Evolutionary conservation across 441 rosid species (phyloP).

Genomic region (Rhodomyrtus psidioides): DNA sequence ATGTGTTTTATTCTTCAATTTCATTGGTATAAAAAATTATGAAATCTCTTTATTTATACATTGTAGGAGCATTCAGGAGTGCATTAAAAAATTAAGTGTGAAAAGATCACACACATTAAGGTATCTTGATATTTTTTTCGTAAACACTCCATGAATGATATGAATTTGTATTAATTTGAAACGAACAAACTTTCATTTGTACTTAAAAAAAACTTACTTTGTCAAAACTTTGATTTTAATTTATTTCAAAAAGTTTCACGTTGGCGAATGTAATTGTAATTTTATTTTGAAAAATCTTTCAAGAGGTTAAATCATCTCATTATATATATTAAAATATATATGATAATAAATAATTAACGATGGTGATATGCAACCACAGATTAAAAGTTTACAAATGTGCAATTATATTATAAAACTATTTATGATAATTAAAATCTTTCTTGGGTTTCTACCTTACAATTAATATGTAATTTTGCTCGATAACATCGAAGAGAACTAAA

Average conservation of each 20-base stretch:
- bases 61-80: neutral
- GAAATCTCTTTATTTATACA: neutral
- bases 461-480: neutral
- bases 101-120: neutral
- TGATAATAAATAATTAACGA: neutral
- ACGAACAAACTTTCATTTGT: too few species aligned
- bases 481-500: too few species aligned
- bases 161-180: neutral
- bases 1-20: neutral
- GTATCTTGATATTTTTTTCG: neutral
- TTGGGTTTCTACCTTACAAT: neutral
- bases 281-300: neutral
- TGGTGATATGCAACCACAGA: neutral
- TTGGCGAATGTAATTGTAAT: neutral
- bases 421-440: neutral
- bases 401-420: neutral
- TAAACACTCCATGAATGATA: neutral
- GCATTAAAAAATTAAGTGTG: accelerated
- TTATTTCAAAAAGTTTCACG: neutral
- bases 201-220: neutral
- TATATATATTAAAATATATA: neutral
- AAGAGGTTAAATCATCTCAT: neutral
- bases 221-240: neutral
- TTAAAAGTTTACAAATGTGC: neutral
- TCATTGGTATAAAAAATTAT: neutral